Evolutionary conservation across 2,329 filamentous ascomycete genomes (phyloP).

Genomic region (Hymenoscyphus occultus): DNA sequence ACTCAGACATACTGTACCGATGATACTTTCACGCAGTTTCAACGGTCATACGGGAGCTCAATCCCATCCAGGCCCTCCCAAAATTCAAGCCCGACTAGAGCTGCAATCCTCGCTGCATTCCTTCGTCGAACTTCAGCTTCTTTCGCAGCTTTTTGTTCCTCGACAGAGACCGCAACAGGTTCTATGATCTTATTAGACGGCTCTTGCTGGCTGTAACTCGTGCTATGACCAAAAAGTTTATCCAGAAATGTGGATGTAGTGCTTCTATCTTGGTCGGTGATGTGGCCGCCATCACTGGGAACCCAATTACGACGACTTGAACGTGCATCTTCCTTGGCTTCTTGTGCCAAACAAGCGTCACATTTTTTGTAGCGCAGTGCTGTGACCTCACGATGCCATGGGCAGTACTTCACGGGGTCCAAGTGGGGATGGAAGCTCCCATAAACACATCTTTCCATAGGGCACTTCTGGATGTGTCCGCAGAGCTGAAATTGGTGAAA

Average conservation of each 20-base stretch:
- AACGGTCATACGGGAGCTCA: no score
- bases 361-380: background rate
- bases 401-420: background rate
- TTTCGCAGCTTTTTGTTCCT: no score
- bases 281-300: no score
- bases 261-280: no score
- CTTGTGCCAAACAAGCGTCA: background rate
- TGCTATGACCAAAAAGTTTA: no score
- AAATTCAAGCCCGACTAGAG: background rate
- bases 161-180: no score
- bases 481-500: background rate
- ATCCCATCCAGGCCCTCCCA: background rate
- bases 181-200: no score
- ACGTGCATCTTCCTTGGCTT: background rate
- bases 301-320: background rate
- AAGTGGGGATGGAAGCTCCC: background rate
- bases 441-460: background rate
- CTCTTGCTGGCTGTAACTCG: no score
- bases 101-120: background rate
- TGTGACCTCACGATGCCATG: background rate
- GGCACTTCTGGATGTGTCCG: background rate
- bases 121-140: no score
- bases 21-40: no score
- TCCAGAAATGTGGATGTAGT: no score
- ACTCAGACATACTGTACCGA: no score